These are phyloP conservation scores for Sedum album DNA, from an alignment of 164 flowering plant genomes.

Conservation along the genomic window DNA sequence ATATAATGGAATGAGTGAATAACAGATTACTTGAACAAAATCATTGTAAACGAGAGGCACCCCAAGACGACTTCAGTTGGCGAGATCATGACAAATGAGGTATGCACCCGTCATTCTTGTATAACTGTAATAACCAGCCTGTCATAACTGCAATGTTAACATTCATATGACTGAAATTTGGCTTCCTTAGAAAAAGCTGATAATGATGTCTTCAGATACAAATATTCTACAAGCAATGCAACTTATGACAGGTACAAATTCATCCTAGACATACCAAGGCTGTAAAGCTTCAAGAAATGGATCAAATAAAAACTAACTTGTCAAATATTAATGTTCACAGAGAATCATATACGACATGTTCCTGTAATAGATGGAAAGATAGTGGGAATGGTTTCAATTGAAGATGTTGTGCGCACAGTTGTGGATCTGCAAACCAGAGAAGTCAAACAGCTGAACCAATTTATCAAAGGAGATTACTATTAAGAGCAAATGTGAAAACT, in stretches of 20 bases:
- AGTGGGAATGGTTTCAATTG: slow-evolving; percentile 85
- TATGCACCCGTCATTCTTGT: slow-evolving; percentile 12
- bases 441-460: slow-evolving; percentile 53
- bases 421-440: slow-evolving; percentile 74
- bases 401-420: slow-evolving; percentile 67
- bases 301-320: background rate
- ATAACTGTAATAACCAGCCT: background rate
- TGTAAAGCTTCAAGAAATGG: background rate
- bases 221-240: slow-evolving; percentile 80
- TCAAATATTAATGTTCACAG: slow-evolving; percentile 26
- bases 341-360: slow-evolving; percentile 65
- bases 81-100: slow-evolving; percentile 92
- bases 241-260: slow-evolving; percentile 64
- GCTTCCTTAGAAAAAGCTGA: slow-evolving; percentile 52
- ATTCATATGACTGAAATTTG: background rate
- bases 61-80: slow-evolving; percentile 54
- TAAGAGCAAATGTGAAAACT: slow-evolving; percentile 13
- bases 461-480: slow-evolving; percentile 73
- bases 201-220: slow-evolving; percentile 70
- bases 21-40: slow-evolving; percentile 67
- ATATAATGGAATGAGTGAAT: background rate
- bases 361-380: slow-evolving; percentile 80
- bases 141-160: background rate
- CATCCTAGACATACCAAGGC: background rate
- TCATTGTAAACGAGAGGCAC: slow-evolving; percentile 56